These are phyloP conservation scores for Pseudocercospora pini-densiflorae DNA, from an alignment of 2,329 filamentous ascomycete species.

Conservation along the genomic window DNA sequence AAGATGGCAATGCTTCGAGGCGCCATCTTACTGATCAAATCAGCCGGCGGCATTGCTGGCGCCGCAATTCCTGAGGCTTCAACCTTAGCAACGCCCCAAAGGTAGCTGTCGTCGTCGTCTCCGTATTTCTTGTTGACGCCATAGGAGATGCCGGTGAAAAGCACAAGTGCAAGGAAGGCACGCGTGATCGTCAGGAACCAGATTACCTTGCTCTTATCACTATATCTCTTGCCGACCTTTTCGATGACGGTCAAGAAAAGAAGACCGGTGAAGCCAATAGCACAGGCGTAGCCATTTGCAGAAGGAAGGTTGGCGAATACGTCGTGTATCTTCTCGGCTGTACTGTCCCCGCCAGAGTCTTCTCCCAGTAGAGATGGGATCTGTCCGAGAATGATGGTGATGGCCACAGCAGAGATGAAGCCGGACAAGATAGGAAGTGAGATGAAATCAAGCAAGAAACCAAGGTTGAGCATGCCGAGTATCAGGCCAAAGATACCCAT, in stretches of 20 bases:
- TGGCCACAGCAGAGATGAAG: conserved; percentile 69
- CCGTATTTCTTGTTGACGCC: conserved; percentile 60
- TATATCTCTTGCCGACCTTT: conserved; percentile 63
- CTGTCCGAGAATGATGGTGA: conserved; percentile 69
- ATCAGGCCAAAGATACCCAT: conserved; percentile 65
- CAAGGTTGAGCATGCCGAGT: conserved; percentile 61
- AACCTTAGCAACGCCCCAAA: conserved; percentile 65
- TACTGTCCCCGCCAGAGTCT: conserved; percentile 54
- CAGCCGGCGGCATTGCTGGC: conserved; percentile 53
- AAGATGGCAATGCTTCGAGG: conserved; percentile 63
- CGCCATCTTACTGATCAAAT: conserved; percentile 59
- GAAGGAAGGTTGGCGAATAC: conserved; percentile 61
- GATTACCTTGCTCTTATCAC: conserved; percentile 60
- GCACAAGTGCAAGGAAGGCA: conserved; percentile 63
- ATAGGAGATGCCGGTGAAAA: conserved; percentile 68
- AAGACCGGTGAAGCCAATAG: conserved; percentile 63
- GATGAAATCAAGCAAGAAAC: conserved; percentile 61
- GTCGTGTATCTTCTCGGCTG: conserved; percentile 63
- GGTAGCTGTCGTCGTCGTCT: conserved; percentile 45
- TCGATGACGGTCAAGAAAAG: conserved; percentile 62
- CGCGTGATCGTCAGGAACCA: conserved; percentile 65
- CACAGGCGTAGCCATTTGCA: conserved; percentile 63
- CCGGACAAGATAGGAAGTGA: conserved; percentile 67
- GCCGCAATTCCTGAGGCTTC: conserved; percentile 59
- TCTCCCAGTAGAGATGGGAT: conserved; percentile 65